Evolutionary conservation across 768 basidiomycete species (phyloP).

Genomic region (Boletus speciosus): DNA sequence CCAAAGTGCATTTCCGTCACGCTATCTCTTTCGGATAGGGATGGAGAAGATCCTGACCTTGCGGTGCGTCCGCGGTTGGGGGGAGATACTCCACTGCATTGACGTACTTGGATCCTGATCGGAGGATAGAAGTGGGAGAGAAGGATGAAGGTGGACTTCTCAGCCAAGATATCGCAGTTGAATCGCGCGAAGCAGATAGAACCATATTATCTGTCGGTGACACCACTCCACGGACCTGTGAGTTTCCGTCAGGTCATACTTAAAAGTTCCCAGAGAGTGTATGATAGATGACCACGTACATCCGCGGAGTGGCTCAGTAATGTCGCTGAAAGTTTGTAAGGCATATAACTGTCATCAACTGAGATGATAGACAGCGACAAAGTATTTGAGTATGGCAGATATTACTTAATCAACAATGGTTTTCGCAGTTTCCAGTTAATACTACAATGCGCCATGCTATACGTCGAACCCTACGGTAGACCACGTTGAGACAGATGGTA

Average conservation of each 20-base stretch:
- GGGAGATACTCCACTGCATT: conserved; percentile 79
- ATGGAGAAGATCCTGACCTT: conserved; percentile 46
- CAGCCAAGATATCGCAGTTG: conserved; percentile 85
- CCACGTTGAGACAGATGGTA: too few relatives aligned
- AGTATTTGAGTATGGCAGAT: too few relatives aligned
- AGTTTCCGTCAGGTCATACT: conserved; percentile 19
- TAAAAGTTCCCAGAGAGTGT: background rate
- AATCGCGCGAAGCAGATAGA: conserved; percentile 89
- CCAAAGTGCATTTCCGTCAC: conserved; percentile 5
- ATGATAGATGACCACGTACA: conserved; percentile 41
- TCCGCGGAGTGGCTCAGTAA: conserved; percentile 69
- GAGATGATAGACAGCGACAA: background rate
- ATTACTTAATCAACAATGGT: background rate
- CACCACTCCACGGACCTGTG: conserved; percentile 77
- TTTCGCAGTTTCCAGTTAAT: too few relatives aligned
- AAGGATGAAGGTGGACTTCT: conserved; percentile 51
- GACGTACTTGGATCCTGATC: conserved; percentile 69
- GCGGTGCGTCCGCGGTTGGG: conserved; percentile 62
- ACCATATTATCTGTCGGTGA: conserved; percentile 75
- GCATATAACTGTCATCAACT: conserved; percentile 38
- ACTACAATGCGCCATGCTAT: too few relatives aligned
- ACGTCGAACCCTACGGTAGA: too few relatives aligned
- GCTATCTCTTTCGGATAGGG: background rate
- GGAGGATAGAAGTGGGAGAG: conserved; percentile 49
- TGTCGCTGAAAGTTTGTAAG: conserved; percentile 75